phyloP scores from a whole-genome alignment of 805 yeast genomes.

The Kregervanrija delftensis region DNA sequence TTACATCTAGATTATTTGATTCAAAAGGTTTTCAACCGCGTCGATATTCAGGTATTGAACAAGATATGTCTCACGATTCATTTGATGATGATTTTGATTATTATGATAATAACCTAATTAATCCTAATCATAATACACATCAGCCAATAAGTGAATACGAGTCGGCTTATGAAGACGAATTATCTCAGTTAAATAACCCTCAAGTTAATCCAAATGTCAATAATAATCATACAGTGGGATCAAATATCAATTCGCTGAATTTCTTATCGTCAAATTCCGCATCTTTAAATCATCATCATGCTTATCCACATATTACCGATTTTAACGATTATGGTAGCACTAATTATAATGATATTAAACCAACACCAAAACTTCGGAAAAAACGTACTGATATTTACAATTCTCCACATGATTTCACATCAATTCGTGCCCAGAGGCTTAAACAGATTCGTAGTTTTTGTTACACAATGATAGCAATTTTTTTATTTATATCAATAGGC shows the following conservation, averaged over 20 bases:
- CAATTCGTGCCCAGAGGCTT: conserved; percentile 24
- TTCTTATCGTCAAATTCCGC: too few relatives aligned
- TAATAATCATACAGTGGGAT: too few relatives aligned
- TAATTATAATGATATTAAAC: conserved; percentile 3
- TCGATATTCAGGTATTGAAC: conserved; percentile 53
- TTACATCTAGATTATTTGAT: conserved; percentile 69
- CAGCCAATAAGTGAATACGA: conserved; percentile 13
- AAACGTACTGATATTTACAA: conserved; percentile 23
- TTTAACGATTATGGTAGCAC: conserved; percentile 11
- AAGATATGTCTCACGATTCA: conserved; percentile 36
- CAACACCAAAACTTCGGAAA: conserved; percentile 5
- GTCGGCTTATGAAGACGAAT: conserved; percentile 24
- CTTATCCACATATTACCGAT: too few relatives aligned
- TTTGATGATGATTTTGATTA: conserved; percentile 42
- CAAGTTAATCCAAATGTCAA: too few relatives aligned
- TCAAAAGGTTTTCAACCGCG: conserved; percentile 66
- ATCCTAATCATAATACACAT: background rate
- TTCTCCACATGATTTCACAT: conserved; percentile 32
- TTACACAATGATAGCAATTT: conserved; percentile 38
- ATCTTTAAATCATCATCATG: too few relatives aligned
- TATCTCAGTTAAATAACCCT: conserved; percentile 6
- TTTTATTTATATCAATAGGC: conserved; percentile 58
- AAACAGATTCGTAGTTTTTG: conserved; percentile 27
- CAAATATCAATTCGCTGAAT: too few relatives aligned
- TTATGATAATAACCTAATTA: conserved; percentile 6